Evolutionary conservation across 805 yeast genomes (phyloP).

Genomic region (Torulaspora delbrueckii): DNA sequence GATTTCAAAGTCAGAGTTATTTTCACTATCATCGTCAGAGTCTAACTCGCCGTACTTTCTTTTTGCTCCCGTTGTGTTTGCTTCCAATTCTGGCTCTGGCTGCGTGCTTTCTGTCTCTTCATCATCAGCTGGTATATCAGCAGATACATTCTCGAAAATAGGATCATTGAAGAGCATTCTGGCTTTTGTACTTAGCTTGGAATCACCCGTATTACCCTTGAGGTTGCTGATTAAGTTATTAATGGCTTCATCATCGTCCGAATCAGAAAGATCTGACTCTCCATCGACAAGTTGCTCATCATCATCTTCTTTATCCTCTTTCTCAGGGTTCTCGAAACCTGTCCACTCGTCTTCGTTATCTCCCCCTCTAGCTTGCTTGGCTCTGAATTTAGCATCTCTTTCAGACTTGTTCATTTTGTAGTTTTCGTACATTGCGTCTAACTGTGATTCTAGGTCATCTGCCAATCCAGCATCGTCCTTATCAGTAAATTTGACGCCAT

Average conservation of each 20-base stretch:
- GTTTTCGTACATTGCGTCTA: slow-evolving; percentile 73
- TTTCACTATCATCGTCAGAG: slow-evolving; percentile 14
- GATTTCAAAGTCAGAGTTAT: slow-evolving; percentile 42
- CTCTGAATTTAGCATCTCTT: slow-evolving; percentile 61
- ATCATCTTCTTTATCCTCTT: slow-evolving; percentile 40
- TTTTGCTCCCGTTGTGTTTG: slow-evolving; percentile 7
- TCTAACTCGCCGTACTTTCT: slow-evolving; percentile 20
- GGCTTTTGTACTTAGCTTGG: slow-evolving; percentile 40
- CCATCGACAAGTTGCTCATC: slow-evolving; percentile 38
- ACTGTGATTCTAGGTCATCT: slow-evolving; percentile 72
- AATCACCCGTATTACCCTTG: slow-evolving; percentile 43
- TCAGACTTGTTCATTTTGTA: slow-evolving; percentile 66
- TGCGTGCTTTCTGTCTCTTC: slow-evolving; percentile 9
- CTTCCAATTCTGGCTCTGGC: not conserved
- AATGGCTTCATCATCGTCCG: slow-evolving; percentile 72
- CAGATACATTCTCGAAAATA: slow-evolving; percentile 47
- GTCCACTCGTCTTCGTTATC: slow-evolving; percentile 75
- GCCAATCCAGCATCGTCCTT: slow-evolving; percentile 42
- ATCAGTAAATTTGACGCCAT: slow-evolving; percentile 36
- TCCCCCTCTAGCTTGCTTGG: slow-evolving; percentile 70
- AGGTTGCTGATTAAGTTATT: slow-evolving; percentile 52
- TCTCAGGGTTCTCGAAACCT: slow-evolving; percentile 54
- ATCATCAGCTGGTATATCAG: slow-evolving; percentile 32
- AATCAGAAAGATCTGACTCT: slow-evolving; percentile 45
- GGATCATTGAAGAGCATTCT: slow-evolving; percentile 47